These are phyloP conservation scores for Hypomontagnella monticulosa DNA, from an alignment of 495 filamentous ascomycete species.

Conservation along the genomic window DNA sequence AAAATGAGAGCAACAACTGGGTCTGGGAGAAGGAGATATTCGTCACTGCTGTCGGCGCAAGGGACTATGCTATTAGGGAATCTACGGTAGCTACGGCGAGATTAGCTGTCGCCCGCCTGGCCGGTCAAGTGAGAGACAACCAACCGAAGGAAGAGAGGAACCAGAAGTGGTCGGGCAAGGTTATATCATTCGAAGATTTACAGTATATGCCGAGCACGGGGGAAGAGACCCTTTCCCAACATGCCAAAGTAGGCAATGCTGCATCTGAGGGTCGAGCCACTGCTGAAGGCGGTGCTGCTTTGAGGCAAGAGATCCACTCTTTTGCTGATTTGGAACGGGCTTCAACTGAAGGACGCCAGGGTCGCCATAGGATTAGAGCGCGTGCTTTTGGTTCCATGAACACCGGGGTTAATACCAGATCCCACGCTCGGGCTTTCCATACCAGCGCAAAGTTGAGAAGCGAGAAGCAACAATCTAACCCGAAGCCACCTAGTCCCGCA, in stretches of 20 bases:
- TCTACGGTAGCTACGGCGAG: conserved; percentile 47
- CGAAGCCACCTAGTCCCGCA: not conserved
- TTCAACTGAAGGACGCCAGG: not conserved
- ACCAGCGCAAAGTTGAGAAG: conserved; percentile 1
- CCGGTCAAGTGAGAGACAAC: conserved; percentile 48
- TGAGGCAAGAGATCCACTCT: not conserved
- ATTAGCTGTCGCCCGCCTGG: conserved; percentile 53
- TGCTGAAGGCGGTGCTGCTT: not conserved
- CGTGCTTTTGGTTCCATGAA: not conserved
- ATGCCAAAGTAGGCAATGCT: not conserved
- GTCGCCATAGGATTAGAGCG: not conserved
- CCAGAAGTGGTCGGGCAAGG: conserved; percentile 39
- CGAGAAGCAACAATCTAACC: not conserved
- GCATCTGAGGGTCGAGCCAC: not conserved
- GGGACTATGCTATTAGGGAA: conserved; percentile 30
- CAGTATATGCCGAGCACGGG: conserved; percentile 19
- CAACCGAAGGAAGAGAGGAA: conserved; percentile 27
- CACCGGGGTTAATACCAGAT: not conserved
- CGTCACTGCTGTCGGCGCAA: conserved; percentile 58
- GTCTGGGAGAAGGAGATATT: conserved; percentile 59
- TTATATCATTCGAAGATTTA: conserved; percentile 44
- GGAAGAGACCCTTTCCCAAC: not conserved
- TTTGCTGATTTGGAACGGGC: conserved; percentile 29
- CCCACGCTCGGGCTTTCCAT: conserved; percentile 29
- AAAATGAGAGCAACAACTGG: conserved; percentile 50